A percentile compares a stretch with the other conserved stretches of the same genome.
Conservation (phyloP, 306 rosid species). For the Oxytropis ochrocephala region DNA sequence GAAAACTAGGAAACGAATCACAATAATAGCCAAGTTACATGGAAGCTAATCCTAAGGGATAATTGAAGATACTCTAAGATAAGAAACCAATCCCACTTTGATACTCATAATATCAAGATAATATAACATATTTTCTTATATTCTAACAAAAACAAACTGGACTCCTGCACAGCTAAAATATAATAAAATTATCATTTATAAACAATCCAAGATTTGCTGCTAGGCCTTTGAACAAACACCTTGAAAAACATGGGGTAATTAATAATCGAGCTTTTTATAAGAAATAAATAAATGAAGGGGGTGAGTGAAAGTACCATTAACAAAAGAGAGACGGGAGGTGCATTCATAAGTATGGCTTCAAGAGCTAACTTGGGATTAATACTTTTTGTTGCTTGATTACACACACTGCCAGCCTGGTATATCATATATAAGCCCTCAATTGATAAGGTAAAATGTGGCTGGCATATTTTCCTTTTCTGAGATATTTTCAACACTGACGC, state of each 20-base stretch:
- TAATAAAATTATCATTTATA: not conserved
- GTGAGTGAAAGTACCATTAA: constrained; percentile 44
- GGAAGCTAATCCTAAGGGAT: too few species aligned
- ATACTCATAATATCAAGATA: too few species aligned
- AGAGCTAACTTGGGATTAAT: constrained; percentile 46
- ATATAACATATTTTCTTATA: too few species aligned
- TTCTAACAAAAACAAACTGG: not conserved
- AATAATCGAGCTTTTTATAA: not conserved
- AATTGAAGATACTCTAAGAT: too few species aligned
- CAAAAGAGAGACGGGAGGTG: constrained; percentile 48
- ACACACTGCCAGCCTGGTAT: constrained; percentile 32
- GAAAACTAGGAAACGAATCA: too few species aligned
- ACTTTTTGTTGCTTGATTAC: constrained; percentile 18
- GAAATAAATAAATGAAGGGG: constrained; percentile 4
- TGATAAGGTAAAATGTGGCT: constrained; percentile 74
- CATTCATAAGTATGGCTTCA: constrained; percentile 61
- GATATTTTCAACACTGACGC: constrained; percentile 50
- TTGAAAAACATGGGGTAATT: not conserved
- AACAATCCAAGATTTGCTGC: not conserved
- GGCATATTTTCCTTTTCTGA: constrained; percentile 57
- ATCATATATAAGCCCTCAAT: constrained; percentile 55
- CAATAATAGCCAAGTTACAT: too few species aligned
- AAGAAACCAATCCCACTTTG: too few species aligned
- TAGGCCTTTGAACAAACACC: not conserved
- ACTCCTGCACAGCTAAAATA: constrained; percentile 6